Percentiles rank a stretch among this genome's conserved stretches.
Evolutionary conservation across 805 yeast genomes (phyloP).

Genomic region (Zygosaccharomyces lentus): DNA sequence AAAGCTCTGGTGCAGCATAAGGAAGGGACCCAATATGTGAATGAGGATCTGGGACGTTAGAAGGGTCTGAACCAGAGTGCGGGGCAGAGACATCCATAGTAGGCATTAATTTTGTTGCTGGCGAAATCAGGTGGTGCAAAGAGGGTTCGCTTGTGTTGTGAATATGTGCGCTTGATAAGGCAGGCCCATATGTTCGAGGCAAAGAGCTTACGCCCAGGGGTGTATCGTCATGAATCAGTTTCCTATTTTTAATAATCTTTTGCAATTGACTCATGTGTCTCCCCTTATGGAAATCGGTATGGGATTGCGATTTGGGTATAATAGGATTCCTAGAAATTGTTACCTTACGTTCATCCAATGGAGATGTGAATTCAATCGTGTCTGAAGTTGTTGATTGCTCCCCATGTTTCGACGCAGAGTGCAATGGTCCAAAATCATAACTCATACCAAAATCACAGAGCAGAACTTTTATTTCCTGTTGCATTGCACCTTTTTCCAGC

Average conservation of each 20-base stretch:
- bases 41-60: slow-evolving; percentile 42
- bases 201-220: slow-evolving; percentile 30
- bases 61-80: slow-evolving; percentile 7
- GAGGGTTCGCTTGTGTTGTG: slow-evolving; percentile 14
- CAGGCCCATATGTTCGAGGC: slow-evolving; percentile 31
- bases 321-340: slow-evolving; percentile 26
- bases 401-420: background rate
- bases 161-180: slow-evolving; percentile 20
- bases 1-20: slow-evolving; percentile 84
- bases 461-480: slow-evolving; percentile 38
- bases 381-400: background rate
- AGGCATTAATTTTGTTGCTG: slow-evolving; percentile 9
- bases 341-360: slow-evolving; percentile 9
- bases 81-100: slow-evolving; percentile 14
- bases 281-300: slow-evolving; percentile 13
- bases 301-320: slow-evolving; percentile 36
- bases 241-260: slow-evolving; percentile 27
- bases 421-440: slow-evolving; percentile 20
- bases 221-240: slow-evolving; percentile 34
- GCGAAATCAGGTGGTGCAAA: slow-evolving; percentile 10
- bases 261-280: slow-evolving; percentile 13
- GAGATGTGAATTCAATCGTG: slow-evolving; percentile 14
- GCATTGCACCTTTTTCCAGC: slow-evolving; percentile 40
- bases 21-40: slow-evolving; percentile 85
- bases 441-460: slow-evolving; percentile 92